These are phyloP conservation scores for Penicillium sp. DNA, from an alignment of 2,329 filamentous ascomycete species.

Conservation along the genomic window DNA sequence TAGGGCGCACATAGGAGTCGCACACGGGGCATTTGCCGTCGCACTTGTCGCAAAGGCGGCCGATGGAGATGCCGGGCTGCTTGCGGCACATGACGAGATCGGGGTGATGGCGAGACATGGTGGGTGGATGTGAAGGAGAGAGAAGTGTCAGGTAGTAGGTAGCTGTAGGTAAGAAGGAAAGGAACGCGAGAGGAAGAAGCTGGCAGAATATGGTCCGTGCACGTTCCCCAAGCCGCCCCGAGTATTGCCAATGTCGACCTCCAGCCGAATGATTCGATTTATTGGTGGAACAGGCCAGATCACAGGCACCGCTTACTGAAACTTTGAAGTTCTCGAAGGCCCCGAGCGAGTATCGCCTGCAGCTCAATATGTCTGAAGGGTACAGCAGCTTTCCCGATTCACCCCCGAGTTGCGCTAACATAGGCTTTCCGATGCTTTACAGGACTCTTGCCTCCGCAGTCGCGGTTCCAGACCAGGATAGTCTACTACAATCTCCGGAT, in stretches of 20 bases:
- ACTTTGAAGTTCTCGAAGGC: background rate
- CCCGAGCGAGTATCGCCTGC: background rate
- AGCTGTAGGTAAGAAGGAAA: background rate
- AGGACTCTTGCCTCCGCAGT: constrained; percentile 51
- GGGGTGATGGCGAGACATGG: constrained; percentile 91
- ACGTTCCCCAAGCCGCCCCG: constrained; percentile 11
- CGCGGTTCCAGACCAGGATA: constrained; percentile 46
- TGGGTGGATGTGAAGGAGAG: constrained; percentile 22
- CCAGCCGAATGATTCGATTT: background rate
- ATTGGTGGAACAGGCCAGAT: background rate
- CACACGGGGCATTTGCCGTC: constrained; percentile 99
- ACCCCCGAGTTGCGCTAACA: constrained; percentile 5
- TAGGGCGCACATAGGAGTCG: constrained; percentile 97
- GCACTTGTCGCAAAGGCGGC: constrained; percentile 98
- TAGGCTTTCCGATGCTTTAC: background rate
- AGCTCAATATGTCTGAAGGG: constrained; percentile 25
- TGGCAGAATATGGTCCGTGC: constrained; percentile 41
- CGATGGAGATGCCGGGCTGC: constrained; percentile 94
- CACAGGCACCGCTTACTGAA: background rate
- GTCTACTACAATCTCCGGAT: constrained; percentile 27
- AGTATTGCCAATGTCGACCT: background rate
- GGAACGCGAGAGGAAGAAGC: constrained; percentile 12
- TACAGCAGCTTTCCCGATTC: constrained; percentile 9
- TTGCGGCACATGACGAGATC: constrained; percentile 99
- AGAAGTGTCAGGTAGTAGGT: background rate